A percentile compares a stretch with the other conserved stretches of the same genome.
Evolutionary conservation across 768 basidiomycete species (phyloP).

Genomic region (Russula virescens): DNA sequence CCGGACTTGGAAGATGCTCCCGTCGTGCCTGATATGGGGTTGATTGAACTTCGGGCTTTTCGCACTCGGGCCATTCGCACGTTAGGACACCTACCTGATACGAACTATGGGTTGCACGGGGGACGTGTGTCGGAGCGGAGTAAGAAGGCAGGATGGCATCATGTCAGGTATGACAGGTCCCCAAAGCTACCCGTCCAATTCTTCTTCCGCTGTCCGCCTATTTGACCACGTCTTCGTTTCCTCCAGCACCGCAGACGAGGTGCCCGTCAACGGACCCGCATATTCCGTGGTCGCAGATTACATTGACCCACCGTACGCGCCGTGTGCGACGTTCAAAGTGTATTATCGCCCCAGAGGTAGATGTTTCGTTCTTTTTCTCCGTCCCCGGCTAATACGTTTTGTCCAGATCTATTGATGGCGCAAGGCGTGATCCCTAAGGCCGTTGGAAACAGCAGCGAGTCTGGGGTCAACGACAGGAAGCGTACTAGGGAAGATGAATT

Average conservation of each 20-base stretch:
- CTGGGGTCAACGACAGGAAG: not conserved
- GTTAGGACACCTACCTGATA: no score
- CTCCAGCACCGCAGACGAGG: conserved; percentile 13
- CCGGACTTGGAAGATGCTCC: conserved; percentile 13
- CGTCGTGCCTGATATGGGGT: conserved; percentile 9
- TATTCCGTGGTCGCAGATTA: not conserved
- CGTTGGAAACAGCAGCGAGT: no score
- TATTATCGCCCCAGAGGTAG: conserved; percentile 19
- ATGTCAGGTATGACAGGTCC: not conserved
- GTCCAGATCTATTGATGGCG: conserved; percentile 13
- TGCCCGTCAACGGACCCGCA: not conserved
- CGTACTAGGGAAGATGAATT: conserved; percentile 1
- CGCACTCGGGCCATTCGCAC: not conserved
- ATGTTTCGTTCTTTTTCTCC: not conserved
- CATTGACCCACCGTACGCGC: not conserved
- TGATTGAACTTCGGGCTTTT: conserved; percentile 12
- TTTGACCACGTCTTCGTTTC: not conserved
- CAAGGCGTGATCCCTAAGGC: not conserved
- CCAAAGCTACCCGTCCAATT: not conserved
- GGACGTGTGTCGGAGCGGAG: conserved; percentile 17
- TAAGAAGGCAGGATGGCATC: conserved; percentile 21
- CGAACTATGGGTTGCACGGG: not conserved
- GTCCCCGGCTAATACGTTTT: not conserved
- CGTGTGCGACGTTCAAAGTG: conserved; percentile 6
- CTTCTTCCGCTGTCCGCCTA: not conserved